A percentile compares a stretch with the other conserved stretches of the same genome.
phyloP scores from a whole-genome alignment of 1,284 basidiomycete species.

The Moesziomyces sp. region DNA sequence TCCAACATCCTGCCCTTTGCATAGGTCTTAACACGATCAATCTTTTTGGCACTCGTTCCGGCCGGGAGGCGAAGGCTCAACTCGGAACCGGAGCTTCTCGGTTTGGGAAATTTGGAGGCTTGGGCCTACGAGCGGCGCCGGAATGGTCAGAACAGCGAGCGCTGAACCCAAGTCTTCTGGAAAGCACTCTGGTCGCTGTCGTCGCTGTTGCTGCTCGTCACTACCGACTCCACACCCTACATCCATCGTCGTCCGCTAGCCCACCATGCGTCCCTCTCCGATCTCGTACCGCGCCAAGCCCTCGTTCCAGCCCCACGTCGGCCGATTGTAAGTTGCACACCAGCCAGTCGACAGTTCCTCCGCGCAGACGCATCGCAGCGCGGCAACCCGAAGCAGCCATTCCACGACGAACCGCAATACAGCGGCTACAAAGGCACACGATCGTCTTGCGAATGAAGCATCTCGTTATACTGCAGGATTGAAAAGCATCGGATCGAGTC shows the following conservation, averaged over 20 bases:
- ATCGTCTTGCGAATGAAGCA: background rate
- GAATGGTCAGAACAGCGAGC: background rate
- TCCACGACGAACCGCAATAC: constrained; percentile 8
- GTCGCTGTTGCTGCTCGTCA: constrained; percentile 6
- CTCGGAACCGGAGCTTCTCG: constrained; percentile 35
- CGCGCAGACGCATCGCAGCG: no score
- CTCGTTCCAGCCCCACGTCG: constrained; percentile 60
- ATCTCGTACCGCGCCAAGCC: constrained; percentile 48
- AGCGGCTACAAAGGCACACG: background rate
- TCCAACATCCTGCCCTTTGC: no score
- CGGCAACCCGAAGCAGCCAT: no score
- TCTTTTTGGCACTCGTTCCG: constrained; percentile 1
- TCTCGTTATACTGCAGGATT: no score
- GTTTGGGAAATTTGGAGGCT: constrained; percentile 21
- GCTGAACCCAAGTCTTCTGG: constrained; percentile 12
- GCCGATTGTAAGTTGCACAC: constrained; percentile 51
- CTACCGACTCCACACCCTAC: background rate
- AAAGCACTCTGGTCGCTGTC: background rate
- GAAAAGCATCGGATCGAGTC: no score
- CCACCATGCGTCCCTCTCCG: constrained; percentile 42
- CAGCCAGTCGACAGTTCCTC: no score
- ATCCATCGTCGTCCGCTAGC: background rate
- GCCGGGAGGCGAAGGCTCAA: constrained; percentile 7
- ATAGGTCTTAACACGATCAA: no score
- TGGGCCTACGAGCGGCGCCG: background rate